Percentiles rank a stretch among this genome's conserved stretches.
Evolutionary conservation across 805 yeast genomes (phyloP).

Genomic region (Saccharomycopsis sp.): DNA sequence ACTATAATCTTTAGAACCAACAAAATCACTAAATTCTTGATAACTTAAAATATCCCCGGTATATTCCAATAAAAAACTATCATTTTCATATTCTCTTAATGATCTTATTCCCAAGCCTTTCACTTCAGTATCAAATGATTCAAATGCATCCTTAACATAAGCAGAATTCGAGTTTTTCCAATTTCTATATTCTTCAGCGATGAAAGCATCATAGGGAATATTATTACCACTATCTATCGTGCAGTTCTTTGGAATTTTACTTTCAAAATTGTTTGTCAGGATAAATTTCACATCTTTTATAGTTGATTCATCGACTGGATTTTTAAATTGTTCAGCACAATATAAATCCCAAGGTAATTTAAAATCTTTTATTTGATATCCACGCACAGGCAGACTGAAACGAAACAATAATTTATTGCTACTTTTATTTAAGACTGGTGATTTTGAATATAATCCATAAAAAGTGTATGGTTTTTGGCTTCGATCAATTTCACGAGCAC

Average conservation of each 20-base stretch:
- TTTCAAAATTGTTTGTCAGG: background rate
- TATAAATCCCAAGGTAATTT: background rate
- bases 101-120: slow-evolving; percentile 41
- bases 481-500: too few relatives aligned
- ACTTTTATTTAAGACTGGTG: too few relatives aligned
- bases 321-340: background rate
- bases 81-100: slow-evolving; percentile 30
- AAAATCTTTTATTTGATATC: background rate
- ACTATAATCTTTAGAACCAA: slow-evolving; percentile 33
- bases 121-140: slow-evolving; percentile 31
- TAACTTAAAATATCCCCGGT: slow-evolving; percentile 42
- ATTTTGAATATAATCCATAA: too few relatives aligned
- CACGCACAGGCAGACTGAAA: background rate
- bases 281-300: background rate
- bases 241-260: background rate
- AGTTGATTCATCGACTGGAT: background rate
- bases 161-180: background rate
- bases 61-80: slow-evolving; percentile 39
- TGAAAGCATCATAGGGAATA: background rate
- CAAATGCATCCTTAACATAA: slow-evolving; percentile 24
- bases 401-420: too few relatives aligned
- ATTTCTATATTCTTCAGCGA: background rate
- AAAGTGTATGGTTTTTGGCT: too few relatives aligned
- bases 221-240: background rate
- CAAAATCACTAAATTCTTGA: slow-evolving; percentile 32